Evolutionary conservation across 2,329 filamentous ascomycete genomes (phyloP), one percentile per base, ranked within the genome.

Genomic region (Aspergillus alliaceus): DNA sequence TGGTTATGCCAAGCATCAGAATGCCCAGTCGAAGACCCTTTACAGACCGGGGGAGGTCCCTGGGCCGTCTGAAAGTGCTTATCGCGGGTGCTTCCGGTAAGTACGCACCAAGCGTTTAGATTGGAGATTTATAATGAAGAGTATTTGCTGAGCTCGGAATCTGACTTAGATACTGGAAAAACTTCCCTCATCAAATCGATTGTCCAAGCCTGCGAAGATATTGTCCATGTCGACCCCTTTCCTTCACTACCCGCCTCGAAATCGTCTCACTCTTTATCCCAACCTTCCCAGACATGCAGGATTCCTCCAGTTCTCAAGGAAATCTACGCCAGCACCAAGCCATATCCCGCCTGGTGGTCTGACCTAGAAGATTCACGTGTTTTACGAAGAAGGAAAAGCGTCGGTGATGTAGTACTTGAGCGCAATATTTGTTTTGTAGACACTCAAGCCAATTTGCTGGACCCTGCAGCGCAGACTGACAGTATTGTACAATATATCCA

Each of bases 1-100:
- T 99, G n/a, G 90, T 99, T 59, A 99, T 99, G 95, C 95, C 95
- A 5, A 96, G 92, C 69, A 88, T 99, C 67, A 87, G 86, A 60
- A 95, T 99, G 85, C 93, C 95, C 3, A 90, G 86, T 59, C 86
- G 95, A 50, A 84, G 92, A 51, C 93, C 93, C 0, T 98, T 98
- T 72, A 97, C 95, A 0, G 86, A 90, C n/a, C 84, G 84, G 47
- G 95, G 95, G 15, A 93, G 89, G 76, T 83, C 83, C 32, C 84
- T 98, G 72, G 93, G 93, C 1, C 88, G 91, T 66, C 80, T 98
- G 54, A 98, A 96, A 77, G 80, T 98, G n/a, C 80, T 98, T 62
- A 81, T 98, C 54, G 89, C 91, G 51, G 95, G 95, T 29, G 85
- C 86, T 68, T 83, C 86, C 68, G 90, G 91, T 89, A 81, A 59